Conservation (phyloP, 352 stramenopile species). For the Pilasporangium apinafurcum region DNA sequence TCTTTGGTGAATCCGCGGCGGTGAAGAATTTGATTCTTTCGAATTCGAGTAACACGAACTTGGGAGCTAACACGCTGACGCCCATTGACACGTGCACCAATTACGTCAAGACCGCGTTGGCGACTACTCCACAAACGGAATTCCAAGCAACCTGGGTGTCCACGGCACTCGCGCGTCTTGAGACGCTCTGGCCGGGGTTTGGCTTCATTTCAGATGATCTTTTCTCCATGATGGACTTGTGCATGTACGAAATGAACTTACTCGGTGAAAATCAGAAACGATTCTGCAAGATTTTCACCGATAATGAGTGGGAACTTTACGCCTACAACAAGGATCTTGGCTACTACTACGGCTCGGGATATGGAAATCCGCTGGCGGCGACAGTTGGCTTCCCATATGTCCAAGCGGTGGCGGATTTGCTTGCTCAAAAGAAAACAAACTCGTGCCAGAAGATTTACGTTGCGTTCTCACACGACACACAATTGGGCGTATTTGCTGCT, state of each 20-base stretch:
- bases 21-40: slow-evolving; percentile 27
- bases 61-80: slow-evolving; percentile 43
- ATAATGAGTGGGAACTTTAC: slow-evolving; percentile 49
- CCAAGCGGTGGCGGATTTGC: slow-evolving; percentile 26
- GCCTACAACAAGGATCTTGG: slow-evolving; percentile 45
- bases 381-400: slow-evolving; percentile 38
- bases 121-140: slow-evolving; percentile 1
- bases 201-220: slow-evolving; percentile 24
- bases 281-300: slow-evolving; percentile 45
- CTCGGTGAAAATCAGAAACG: slow-evolving; percentile 24
- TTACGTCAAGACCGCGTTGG: slow-evolving; percentile 29
- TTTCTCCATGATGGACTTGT: slow-evolving; percentile 45
- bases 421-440: slow-evolving; percentile 29
- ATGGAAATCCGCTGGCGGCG: slow-evolving; percentile 29
- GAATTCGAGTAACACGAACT: slow-evolving; percentile 23
- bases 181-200: slow-evolving; percentile 32
- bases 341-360: slow-evolving; percentile 50
- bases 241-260: slow-evolving; percentile 50
- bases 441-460: slow-evolving; percentile 53
- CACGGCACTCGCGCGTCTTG: slow-evolving; percentile 12
- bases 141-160: slow-evolving; percentile 5
- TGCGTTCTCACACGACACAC: slow-evolving; percentile 46
- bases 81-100: slow-evolving; percentile 44
- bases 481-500: slow-evolving; percentile 41
- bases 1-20: slow-evolving; percentile 22